Percentiles rank a stretch among this genome's conserved stretches.
Conservation (phyloP, 1,284 basidiomycete species). For the Heliocybe sulcata region DNA sequence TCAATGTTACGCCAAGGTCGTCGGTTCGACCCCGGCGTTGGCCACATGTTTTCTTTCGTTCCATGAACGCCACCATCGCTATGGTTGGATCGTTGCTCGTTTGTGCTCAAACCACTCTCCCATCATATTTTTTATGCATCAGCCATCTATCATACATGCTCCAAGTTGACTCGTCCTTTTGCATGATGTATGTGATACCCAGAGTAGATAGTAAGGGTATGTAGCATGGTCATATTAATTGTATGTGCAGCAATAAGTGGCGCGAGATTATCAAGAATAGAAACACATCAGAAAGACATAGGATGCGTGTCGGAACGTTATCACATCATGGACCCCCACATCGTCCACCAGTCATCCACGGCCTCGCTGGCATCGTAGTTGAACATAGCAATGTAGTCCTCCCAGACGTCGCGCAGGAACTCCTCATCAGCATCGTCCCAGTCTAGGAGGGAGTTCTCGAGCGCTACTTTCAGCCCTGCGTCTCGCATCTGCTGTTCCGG, state of each 20-base stretch:
- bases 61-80: no score
- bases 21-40: conserved; percentile 4
- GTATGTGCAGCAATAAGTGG: neutral
- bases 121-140: no score
- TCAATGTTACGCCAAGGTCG: conserved; percentile 1
- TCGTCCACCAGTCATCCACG: conserved; percentile 7
- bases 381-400: conserved; percentile 11
- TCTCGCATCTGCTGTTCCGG: conserved; percentile 13
- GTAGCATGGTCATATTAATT: neutral
- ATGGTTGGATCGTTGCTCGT: no score
- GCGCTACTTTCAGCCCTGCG: conserved; percentile 4
- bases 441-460: neutral
- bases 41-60: neutral
- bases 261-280: no score
- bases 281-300: no score
- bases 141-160: no score
- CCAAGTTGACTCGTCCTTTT: no score
- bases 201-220: neutral
- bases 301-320: neutral
- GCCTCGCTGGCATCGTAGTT: conserved; percentile 12
- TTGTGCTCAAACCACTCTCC: no score
- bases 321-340: conserved; percentile 2
- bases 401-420: conserved; percentile 11
- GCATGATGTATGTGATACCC: no score
- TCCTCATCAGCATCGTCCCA: conserved; percentile 13